Evolutionary conservation across 192 early-diverging fungal genomes (phyloP), one percentile per base, ranked within the genome.

Genomic region (Jimgerdemannia flammicorona): DNA sequence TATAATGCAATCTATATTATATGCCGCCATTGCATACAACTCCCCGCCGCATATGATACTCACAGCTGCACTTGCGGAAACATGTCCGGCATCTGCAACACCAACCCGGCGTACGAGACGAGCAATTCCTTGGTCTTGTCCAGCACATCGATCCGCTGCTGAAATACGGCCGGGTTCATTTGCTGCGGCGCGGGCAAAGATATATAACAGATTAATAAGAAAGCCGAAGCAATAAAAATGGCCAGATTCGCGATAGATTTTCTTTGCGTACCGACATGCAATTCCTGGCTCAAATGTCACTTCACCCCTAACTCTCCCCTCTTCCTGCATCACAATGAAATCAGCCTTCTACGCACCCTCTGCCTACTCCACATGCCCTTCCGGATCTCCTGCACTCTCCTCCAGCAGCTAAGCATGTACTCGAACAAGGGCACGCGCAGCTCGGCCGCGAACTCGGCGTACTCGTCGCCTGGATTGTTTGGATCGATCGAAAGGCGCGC

Each of bases 41-140:
- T n/a, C 71, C 76, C 41, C 43, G 49, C 49, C 29, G 29, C 6
- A 59, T 2, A 14, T 72, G 44, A 66, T 67, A 73, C 84, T 6
- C 74, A 92, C 87, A 70, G 84, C 2, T 88, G 76, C 8, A 82
- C 68, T 74, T 95, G 95, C 39, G 96, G 89, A 74, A 97, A 97
- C 90, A 94, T 94, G 39, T 94, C 95, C n/a, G 93, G 92, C 73
- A 95, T 88, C 67, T 93, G 95, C 44, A 98, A 74, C 63, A 93
- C 84, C 42, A 97, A 83, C 4, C 93, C 94, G 68, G 88, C 87
- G 78, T 98, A 99, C 68, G 92, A 95, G 3, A 97, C 84, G 19
- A 97, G 74, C 67, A 98, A 70, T 0, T 54, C 81, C 65, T 89
- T 85, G 9, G 88, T 81, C 17, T 81, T 75, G 49, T 89, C 83